Conservation (phyloP, 768 basidiomycete species). For the Mycena leptocephala region DNA sequence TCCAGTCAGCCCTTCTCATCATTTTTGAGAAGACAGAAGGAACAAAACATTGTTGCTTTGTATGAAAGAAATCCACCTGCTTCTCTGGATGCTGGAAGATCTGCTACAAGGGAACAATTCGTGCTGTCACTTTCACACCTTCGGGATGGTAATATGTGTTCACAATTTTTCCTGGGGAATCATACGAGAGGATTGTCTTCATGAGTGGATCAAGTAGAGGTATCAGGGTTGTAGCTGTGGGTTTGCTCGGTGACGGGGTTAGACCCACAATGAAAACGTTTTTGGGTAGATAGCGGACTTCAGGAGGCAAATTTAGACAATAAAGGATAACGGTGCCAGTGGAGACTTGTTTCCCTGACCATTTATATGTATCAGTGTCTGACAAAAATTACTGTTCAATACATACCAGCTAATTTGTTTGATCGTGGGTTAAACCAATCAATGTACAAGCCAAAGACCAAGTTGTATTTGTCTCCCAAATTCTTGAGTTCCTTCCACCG, state of each 20-base stretch:
- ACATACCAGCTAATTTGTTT: slow-evolving; percentile 41
- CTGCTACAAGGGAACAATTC: slow-evolving; percentile 35
- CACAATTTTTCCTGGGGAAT: slow-evolving; percentile 23
- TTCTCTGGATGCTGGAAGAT: slow-evolving; percentile 37
- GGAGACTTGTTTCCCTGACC: slow-evolving; percentile 21
- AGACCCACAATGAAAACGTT: slow-evolving; percentile 46
- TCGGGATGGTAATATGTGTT: slow-evolving; percentile 32
- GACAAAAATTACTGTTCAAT: background rate
- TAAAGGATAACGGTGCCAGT: slow-evolving; percentile 35
- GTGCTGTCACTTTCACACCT: slow-evolving; percentile 28
- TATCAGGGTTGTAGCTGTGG: slow-evolving; percentile 21
- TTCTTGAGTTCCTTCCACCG: slow-evolving; percentile 24
- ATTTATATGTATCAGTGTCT: background rate
- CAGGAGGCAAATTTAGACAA: slow-evolving; percentile 47
- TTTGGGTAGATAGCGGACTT: slow-evolving; percentile 40
- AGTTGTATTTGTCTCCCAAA: slow-evolving; percentile 21
- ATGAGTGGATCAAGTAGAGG: slow-evolving; percentile 29
- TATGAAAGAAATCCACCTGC: slow-evolving; percentile 34
- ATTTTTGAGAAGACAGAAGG: slow-evolving; percentile 29
- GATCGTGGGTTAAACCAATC: slow-evolving; percentile 46
- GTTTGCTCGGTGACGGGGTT: slow-evolving; percentile 46
- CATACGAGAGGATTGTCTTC: slow-evolving; percentile 17
- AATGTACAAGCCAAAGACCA: slow-evolving; percentile 41
- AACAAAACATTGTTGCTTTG: slow-evolving; percentile 36
- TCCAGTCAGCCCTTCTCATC: slow-evolving; percentile 34